Evolutionary conservation across 78 protist genomes (phyloP).

Genomic region (Dictyostelium brefeldianum): DNA sequence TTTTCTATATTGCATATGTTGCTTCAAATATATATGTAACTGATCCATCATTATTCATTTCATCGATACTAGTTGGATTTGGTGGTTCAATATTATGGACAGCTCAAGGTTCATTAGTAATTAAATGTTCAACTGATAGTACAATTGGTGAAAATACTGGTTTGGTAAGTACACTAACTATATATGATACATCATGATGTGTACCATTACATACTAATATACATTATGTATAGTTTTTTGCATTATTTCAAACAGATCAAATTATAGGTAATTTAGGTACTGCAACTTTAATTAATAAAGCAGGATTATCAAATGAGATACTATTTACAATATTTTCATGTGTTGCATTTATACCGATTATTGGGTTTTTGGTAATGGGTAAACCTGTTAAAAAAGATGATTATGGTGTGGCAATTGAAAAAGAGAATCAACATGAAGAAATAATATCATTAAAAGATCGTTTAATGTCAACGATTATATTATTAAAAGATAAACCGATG

Average conservation of each 20-base stretch:
- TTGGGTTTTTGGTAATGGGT: conserved; percentile 10
- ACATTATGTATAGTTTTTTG: conserved; percentile 25
- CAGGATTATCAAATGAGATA: background rate
- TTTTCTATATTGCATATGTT: conserved; percentile 7
- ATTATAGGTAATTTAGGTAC: conserved; percentile 57
- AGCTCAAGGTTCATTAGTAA: conserved; percentile 64
- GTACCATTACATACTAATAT: no score
- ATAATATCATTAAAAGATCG: background rate
- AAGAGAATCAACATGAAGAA: background rate
- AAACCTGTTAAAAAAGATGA: background rate
- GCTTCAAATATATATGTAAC: conserved; percentile 39
- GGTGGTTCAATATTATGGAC: conserved; percentile 72
- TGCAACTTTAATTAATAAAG: background rate
- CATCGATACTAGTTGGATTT: conserved; percentile 33
- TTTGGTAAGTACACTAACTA: no score
- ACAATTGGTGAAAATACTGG: conserved; percentile 54
- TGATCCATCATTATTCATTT: background rate
- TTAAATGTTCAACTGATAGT: conserved; percentile 41
- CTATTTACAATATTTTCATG: conserved; percentile 11
- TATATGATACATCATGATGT: no score
- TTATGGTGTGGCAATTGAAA: background rate
- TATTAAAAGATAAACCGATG: conserved; percentile 32
- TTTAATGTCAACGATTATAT: background rate
- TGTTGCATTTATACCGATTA: background rate
- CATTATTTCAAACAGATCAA: conserved; percentile 61